Evolutionary conservation across 495 filamentous ascomycete species (phyloP).

Genomic region (Xanthoparmelia taractica): DNA sequence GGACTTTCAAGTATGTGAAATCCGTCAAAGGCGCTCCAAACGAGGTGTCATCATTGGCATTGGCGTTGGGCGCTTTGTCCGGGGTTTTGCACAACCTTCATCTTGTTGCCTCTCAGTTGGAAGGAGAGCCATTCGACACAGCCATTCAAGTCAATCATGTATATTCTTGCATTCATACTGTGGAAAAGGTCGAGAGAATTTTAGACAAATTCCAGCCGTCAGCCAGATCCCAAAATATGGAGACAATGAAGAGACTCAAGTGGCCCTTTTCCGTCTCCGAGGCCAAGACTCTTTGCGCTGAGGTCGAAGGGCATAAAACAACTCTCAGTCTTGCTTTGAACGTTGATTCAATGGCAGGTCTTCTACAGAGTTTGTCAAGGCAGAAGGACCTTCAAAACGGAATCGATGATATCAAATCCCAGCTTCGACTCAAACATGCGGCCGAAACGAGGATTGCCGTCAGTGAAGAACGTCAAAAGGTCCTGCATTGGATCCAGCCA

Average conservation of each 20-base stretch:
- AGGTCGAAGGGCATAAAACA: slow-evolving; percentile 30
- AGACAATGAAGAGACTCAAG: slow-evolving; percentile 17
- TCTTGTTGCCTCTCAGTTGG: slow-evolving; percentile 26
- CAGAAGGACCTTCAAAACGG: slow-evolving; percentile 13
- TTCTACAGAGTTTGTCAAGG: slow-evolving; percentile 18
- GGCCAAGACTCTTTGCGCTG: slow-evolving; percentile 27
- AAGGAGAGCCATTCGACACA: slow-evolving; percentile 20
- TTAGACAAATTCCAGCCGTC: slow-evolving; percentile 15
- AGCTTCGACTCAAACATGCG: slow-evolving; percentile 13
- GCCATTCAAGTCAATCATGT: slow-evolving; percentile 24
- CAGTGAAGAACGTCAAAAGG: slow-evolving; percentile 21
- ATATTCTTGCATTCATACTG: slow-evolving; percentile 22
- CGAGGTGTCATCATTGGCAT: slow-evolving; percentile 20
- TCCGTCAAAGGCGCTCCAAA: slow-evolving; percentile 28
- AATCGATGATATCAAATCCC: slow-evolving; percentile 10
- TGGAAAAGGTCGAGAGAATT: slow-evolving; percentile 19
- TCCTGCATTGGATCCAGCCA: slow-evolving; percentile 29
- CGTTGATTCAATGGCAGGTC: slow-evolving; percentile 26
- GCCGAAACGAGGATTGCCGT: slow-evolving; percentile 23
- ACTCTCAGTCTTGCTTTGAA: slow-evolving; percentile 30
- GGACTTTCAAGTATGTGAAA: slow-evolving; percentile 29
- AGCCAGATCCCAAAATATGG: background rate
- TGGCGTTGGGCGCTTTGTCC: slow-evolving; percentile 25
- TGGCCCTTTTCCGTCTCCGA: slow-evolving; percentile 26
- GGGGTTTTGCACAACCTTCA: slow-evolving; percentile 31